Base-by-base conservation (phyloP, 1,139 yeast species). In the Suhomyces yuchorum region DNA sequence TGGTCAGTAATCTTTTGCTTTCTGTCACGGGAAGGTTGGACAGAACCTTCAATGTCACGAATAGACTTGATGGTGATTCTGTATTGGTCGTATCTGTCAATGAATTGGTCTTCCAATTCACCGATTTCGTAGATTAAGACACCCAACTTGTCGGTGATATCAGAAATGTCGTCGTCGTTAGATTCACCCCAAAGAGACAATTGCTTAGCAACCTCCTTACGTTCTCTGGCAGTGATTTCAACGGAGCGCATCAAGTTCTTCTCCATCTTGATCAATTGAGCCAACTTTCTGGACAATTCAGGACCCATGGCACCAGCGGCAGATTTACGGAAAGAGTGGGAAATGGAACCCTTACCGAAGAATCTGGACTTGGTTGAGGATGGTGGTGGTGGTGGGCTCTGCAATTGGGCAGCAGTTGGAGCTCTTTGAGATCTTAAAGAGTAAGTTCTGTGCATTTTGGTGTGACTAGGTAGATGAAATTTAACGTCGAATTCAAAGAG, bases 11-110 rank as follows among this genome's bases (percentile, higher is more conserved):
- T 84, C 70, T 87, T 87, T 63, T 84, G 89, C 73, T 87, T 87
- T 69, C 95, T 84, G 71, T 87, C 92, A 73, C 95, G 79, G 43
- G 92, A 84, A 48, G 96, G 96, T 70, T 87, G 93, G 53, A 88
- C 93, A 42, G 92, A 85, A 48, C 87, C 88, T 73, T 88, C 96
- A 59, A 88, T 87, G 72, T 88, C 87, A 73, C 95, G 80, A 62
- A 88, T 82, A 37, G 88, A 78, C 71, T 87, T 87, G 66, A 88
- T 72, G 48, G 93, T 86, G 63, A 87, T 80, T 76, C 96, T 82
- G 76, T 87, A 86, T 70, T 86, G 93, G 64, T 88, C 96, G 67
- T 87, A 85, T 71, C 86, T 84, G 74, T 85, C 93, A 61, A 87
- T 87, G 74, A 84, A 88, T 68, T 85, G 92, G 71, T 87, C 95